Conservation (phyloP, 768 basidiomycete species). For the Polyporus arcularius region DNA sequence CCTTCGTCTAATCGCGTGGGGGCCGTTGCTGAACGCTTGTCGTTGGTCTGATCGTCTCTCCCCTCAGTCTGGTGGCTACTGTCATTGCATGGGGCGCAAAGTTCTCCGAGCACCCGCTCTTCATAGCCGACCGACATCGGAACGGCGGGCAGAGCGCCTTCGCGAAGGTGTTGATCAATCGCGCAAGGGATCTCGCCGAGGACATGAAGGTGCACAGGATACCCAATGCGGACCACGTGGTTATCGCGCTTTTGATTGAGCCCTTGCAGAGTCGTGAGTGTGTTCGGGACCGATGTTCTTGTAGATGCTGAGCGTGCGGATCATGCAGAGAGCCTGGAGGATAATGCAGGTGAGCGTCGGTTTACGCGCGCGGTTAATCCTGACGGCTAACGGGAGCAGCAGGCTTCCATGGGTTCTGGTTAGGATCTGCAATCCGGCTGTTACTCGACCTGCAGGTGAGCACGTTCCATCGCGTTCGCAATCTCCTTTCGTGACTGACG, state of each 20-base stretch:
- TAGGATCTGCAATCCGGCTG: conserved; percentile 75
- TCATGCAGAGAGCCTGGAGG: conserved; percentile 66
- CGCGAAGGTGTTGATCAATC: conserved; percentile 74
- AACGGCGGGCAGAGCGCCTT: conserved; percentile 69
- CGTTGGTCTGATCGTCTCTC: conserved; percentile 48
- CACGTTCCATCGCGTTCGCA: conserved; percentile 3
- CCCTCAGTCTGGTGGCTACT: conserved; percentile 65
- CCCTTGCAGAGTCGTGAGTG: conserved; percentile 85
- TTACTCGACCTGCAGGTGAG: conserved; percentile 73
- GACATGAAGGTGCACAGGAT: conserved; percentile 83
- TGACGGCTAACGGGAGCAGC: conserved; percentile 1
- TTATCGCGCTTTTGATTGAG: conserved; percentile 81
- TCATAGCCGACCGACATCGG: conserved; percentile 74
- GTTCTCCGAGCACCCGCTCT: conserved; percentile 88
- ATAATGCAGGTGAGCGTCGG: conserved; percentile 57
- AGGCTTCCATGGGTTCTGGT: conserved; percentile 89
- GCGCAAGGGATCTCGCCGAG: conserved; percentile 86
- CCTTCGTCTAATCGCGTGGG: neutral
- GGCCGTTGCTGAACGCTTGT: neutral
- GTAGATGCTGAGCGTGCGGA: conserved; percentile 7
- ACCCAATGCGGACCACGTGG: conserved; percentile 76
- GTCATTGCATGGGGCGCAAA: conserved; percentile 92
- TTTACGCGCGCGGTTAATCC: conserved; percentile 1
- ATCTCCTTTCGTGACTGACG: conserved; percentile 6
- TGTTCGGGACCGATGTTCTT: conserved; percentile 1